These are phyloP conservation scores for Phallus indusiatus DNA, from an alignment of 768 basidiomycete genomes.

Conservation along the genomic window DNA sequence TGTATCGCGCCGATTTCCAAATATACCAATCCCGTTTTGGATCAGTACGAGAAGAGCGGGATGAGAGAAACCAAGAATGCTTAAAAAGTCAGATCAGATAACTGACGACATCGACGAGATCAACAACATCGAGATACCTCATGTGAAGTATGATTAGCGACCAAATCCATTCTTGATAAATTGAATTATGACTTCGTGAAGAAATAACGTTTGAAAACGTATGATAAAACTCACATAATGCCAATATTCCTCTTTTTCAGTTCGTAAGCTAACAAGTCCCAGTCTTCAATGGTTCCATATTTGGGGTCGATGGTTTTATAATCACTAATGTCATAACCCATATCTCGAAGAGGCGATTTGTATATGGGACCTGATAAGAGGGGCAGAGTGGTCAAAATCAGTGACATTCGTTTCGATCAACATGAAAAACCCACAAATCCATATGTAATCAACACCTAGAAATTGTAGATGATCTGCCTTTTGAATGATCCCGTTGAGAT, in stretches of 20 bases:
- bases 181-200: not conserved
- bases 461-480: constrained; percentile 63
- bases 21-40: constrained; percentile 71
- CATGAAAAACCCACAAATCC: constrained; percentile 33
- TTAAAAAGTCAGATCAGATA: constrained; percentile 17
- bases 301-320: constrained; percentile 28
- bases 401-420: not conserved
- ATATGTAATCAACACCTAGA: constrained; percentile 58
- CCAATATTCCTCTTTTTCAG: constrained; percentile 60
- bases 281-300: constrained; percentile 56
- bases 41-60: constrained; percentile 33
- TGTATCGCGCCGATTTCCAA: constrained; percentile 53
- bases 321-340: constrained; percentile 63
- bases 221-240: constrained; percentile 38
- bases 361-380: constrained; percentile 43
- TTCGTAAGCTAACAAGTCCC: constrained; percentile 43
- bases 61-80: constrained; percentile 66
- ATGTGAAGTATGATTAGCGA: constrained; percentile 65
- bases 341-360: constrained; percentile 55
- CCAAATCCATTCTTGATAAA: constrained; percentile 59
- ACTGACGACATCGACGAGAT: constrained; percentile 3
- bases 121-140: constrained; percentile 29
- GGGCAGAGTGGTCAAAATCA: too few relatives aligned
- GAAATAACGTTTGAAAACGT: not conserved
- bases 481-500: constrained; percentile 52